Conservation (phyloP, 495 filamentous ascomycete species). For the Hamigera avellanea region DNA sequence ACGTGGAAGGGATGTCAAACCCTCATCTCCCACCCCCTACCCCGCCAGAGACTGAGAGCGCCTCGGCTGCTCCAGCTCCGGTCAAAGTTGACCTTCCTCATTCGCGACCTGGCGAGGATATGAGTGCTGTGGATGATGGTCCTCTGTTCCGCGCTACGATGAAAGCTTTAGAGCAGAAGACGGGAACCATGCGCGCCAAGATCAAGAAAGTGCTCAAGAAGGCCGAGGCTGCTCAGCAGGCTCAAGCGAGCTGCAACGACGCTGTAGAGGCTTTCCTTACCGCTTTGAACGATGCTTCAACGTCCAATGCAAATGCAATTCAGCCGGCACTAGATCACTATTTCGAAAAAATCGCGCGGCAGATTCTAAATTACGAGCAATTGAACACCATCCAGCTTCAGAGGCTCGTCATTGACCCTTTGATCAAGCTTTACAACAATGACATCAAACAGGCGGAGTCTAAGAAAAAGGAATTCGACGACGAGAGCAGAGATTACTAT, state of each 20-base stretch:
- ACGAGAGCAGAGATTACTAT: conserved; percentile 97
- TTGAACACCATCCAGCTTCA: conserved; percentile 78
- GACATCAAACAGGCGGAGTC: conserved; percentile 97
- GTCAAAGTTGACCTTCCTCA: conserved; percentile 82
- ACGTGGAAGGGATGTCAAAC: conserved; percentile 40
- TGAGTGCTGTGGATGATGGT: conserved; percentile 80
- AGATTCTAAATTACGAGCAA: conserved; percentile 79
- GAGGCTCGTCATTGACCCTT: conserved; percentile 85
- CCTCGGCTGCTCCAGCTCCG: conserved; percentile 37
- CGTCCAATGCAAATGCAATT: conserved; percentile 87
- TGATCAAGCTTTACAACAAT: conserved; percentile 80
- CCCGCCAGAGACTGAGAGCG: conserved; percentile 42
- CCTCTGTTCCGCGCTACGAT: conserved; percentile 94
- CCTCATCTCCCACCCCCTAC: conserved; percentile 50
- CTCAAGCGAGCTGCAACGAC: conserved; percentile 75
- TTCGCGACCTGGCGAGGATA: conserved; percentile 76
- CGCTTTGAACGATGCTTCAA: conserved; percentile 77
- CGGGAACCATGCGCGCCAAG: conserved; percentile 78
- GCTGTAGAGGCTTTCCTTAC: conserved; percentile 74
- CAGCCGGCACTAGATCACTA: conserved; percentile 95
- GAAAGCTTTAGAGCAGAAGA: conserved; percentile 94
- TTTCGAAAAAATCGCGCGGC: conserved; percentile 89
- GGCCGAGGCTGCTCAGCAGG: conserved; percentile 72
- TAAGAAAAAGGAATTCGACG: conserved; percentile 97
- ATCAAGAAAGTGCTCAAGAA: conserved; percentile 95